Conservation (phyloP, 495 filamentous ascomycete genomes). For the Penicillium robsamsonii region DNA sequence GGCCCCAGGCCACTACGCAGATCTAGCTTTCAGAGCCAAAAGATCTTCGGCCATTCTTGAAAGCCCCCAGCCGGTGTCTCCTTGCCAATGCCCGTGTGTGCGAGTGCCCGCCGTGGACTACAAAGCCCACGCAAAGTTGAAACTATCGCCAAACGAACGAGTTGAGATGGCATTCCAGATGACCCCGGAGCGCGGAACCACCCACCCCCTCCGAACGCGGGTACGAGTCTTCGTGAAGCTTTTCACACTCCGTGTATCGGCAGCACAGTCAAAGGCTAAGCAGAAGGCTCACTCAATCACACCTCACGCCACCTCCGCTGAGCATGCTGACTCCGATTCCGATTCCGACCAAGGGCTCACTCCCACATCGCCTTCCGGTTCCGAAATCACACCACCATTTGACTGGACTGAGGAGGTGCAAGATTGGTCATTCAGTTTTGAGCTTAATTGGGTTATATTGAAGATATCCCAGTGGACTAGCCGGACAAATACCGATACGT, state of each 20-base stretch:
- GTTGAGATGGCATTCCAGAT: conserved; percentile 14
- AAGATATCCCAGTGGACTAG: conserved; percentile 7
- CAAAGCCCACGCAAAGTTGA: neutral
- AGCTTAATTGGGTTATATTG: neutral
- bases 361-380: neutral
- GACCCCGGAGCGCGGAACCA: neutral
- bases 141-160: neutral
- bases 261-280: neutral
- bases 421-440: conserved; percentile 3
- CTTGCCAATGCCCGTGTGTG: conserved; percentile 5
- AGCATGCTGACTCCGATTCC: conserved; percentile 1
- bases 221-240: conserved; percentile 20
- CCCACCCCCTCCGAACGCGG: conserved; percentile 12
- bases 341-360: conserved; percentile 1
- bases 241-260: conserved; percentile 15
- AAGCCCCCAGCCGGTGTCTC: neutral
- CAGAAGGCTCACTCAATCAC: neutral
- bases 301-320: neutral
- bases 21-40: neutral
- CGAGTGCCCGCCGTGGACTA: neutral
- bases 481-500: neutral
- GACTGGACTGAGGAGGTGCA: conserved; percentile 1
- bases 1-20: neutral
- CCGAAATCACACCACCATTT: neutral
- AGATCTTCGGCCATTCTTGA: neutral